Evolutionary conservation across 208 protist genomes (phyloP).

Genomic region (Leishmania braziliensis): DNA sequence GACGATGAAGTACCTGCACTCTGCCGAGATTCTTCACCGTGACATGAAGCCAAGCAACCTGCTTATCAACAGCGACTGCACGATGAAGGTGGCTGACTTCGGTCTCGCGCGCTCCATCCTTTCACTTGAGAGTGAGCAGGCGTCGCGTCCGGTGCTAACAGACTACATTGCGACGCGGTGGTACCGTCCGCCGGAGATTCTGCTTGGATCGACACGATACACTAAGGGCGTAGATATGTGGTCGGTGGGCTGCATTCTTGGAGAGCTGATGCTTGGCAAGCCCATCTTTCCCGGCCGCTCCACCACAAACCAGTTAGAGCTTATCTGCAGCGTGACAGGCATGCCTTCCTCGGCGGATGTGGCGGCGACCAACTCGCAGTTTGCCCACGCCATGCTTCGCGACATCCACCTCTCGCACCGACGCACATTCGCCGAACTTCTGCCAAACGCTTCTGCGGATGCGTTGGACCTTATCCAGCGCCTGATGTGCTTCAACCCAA

Average conservation of each 20-base stretch:
- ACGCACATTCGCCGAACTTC: slow-evolving; percentile 83
- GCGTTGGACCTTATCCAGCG: slow-evolving; percentile 94
- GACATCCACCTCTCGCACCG: slow-evolving; percentile 70
- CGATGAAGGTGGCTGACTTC: slow-evolving; percentile 98
- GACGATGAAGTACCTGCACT: slow-evolving; percentile 96
- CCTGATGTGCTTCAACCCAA: slow-evolving; percentile 97
- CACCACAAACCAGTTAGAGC: slow-evolving; percentile 97
- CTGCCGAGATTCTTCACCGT: slow-evolving; percentile 90
- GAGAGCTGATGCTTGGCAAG: slow-evolving; percentile 94
- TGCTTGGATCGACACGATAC: slow-evolving; percentile 96
- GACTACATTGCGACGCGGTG: slow-evolving; percentile 97
- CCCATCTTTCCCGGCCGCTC: slow-evolving; percentile 96
- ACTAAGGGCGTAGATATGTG: slow-evolving; percentile 98
- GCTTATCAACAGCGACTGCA: slow-evolving; percentile 93
- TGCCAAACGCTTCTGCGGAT: slow-evolving; percentile 91
- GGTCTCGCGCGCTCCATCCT: slow-evolving; percentile 96
- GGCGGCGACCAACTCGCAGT: slow-evolving; percentile 93
- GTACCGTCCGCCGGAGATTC: slow-evolving; percentile 98
- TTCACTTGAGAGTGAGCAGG: slow-evolving; percentile 86
- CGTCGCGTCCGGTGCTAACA: slow-evolving; percentile 87
- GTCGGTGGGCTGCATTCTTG: slow-evolving; percentile 98
- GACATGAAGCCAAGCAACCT: slow-evolving; percentile 96
- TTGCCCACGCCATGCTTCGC: slow-evolving; percentile 95
- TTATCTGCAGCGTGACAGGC: slow-evolving; percentile 94
- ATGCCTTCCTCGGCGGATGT: slow-evolving; percentile 91